Conservation (phyloP, 2,329 filamentous ascomycete genomes). For the Pseudogymnoascus sp. region DNA sequence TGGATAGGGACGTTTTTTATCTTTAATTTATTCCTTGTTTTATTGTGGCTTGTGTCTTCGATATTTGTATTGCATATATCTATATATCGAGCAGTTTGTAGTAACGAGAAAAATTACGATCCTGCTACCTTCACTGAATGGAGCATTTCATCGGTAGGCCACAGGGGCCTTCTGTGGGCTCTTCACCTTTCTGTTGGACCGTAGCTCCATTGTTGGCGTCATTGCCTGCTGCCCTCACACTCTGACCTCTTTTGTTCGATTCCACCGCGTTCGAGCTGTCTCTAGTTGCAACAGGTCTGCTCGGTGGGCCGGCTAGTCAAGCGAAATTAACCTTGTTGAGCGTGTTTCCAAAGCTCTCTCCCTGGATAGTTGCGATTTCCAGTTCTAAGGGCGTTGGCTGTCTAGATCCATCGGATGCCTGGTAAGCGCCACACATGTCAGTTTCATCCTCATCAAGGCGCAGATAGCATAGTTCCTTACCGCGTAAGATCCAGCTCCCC, state of each 20-base stretch:
- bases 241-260: not conserved
- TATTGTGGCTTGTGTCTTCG: not conserved
- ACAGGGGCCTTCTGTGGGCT: not conserved
- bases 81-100: not conserved
- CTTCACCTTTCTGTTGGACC: not conserved
- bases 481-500: constrained; percentile 91
- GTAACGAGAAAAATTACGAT: not conserved
- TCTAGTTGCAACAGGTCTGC: not conserved
- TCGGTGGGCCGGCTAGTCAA: not conserved
- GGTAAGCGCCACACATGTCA: not conserved
- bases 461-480: constrained; percentile 31
- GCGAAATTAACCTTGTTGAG: constrained; percentile 53
- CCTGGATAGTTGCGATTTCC: constrained; percentile 72
- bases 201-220: not conserved
- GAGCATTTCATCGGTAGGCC: not conserved
- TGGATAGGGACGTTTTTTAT: not conserved
- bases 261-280: not conserved
- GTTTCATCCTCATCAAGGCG: not conserved
- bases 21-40: not conserved
- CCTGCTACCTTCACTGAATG: not conserved
- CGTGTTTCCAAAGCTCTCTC: constrained; percentile 73
- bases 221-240: not conserved
- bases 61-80: not conserved
- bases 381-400: constrained; percentile 72
- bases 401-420: constrained; percentile 64